Percentiles rank a stretch among this genome's conserved stretches.
These are phyloP conservation scores for Draba incana DNA, from an alignment of 345 rosid genomes.

Conservation along the genomic window DNA sequence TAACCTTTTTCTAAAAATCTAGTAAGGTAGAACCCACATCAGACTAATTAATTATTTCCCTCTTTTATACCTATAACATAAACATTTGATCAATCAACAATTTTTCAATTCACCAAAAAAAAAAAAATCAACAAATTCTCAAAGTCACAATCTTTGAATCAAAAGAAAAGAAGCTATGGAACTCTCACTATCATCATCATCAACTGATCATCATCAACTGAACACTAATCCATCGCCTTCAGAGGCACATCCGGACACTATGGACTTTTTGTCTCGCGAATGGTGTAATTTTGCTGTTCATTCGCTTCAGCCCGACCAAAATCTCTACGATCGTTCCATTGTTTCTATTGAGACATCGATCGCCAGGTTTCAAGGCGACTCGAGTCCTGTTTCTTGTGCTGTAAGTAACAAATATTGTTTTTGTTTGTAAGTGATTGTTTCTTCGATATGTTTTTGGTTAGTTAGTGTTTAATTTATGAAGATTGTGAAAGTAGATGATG, in stretches of 20 bases:
- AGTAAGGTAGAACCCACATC: conserved; percentile 39
- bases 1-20: conserved; percentile 9
- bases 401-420: conserved; percentile 45
- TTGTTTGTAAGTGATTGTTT: neutral
- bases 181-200: conserved; percentile 17
- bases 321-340: conserved; percentile 49
- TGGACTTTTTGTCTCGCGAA: conserved; percentile 85
- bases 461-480: conserved; percentile 11
- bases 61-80: conserved; percentile 35
- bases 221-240: conserved; percentile 52
- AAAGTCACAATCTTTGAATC: conserved; percentile 28
- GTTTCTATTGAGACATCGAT: conserved; percentile 51
- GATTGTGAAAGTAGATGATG: conserved; percentile 48
- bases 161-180: conserved; percentile 19
- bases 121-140: conserved; percentile 27
- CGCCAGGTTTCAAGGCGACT: conserved; percentile 49
- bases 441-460: neutral
- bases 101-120: conserved; percentile 1
- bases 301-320: conserved; percentile 62
- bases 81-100: conserved; percentile 35
- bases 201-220: conserved; percentile 7
- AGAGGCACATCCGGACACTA: conserved; percentile 84
- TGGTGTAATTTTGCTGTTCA: conserved; percentile 95
- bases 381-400: conserved; percentile 46
- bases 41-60: conserved; percentile 21